A percentile compares a stretch with the other conserved stretches of the same genome.
phyloP scores from a whole-genome alignment of 1,284 basidiomycete genomes.

The Fomitopsis schrenkii region DNA sequence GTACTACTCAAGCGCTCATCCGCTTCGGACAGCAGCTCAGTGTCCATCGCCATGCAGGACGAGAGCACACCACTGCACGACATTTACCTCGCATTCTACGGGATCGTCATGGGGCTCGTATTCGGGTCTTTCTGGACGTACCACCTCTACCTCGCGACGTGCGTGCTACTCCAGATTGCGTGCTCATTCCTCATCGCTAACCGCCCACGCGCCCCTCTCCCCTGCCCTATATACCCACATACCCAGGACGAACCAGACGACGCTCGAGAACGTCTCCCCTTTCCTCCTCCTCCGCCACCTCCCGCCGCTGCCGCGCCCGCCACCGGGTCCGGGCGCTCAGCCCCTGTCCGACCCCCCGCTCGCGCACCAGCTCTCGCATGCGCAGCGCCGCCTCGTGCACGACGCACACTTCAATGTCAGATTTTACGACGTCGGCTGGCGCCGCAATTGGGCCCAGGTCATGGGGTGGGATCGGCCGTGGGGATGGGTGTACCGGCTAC shows the following conservation, averaged over 20 bases:
- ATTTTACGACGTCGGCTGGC: constrained; percentile 77
- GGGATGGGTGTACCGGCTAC: constrained; percentile 49
- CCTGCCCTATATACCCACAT: not conserved
- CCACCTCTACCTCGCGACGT: constrained; percentile 80
- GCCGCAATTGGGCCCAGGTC: constrained; percentile 64
- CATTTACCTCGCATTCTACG: constrained; percentile 60
- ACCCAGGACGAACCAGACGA: constrained; percentile 80
- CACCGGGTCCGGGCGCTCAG: constrained; percentile 29
- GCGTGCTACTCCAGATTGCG: constrained; percentile 28
- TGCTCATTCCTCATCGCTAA: not conserved
- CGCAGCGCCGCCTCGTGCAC: constrained; percentile 65
- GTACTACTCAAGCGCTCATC: constrained; percentile 20
- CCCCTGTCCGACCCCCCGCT: constrained; percentile 60
- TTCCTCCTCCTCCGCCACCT: constrained; percentile 70
- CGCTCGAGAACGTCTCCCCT: constrained; percentile 76
- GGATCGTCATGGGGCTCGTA: constrained; percentile 60
- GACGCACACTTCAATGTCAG: constrained; percentile 64
- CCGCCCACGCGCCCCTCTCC: not conserved
- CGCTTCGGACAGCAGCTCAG: not conserved
- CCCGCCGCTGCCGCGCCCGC: constrained; percentile 46
- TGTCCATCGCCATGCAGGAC: constrained; percentile 38
- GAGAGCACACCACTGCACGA: constrained; percentile 68
- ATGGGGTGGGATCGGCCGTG: constrained; percentile 51
- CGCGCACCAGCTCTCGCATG: constrained; percentile 73
- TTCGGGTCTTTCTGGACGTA: constrained; percentile 77